Evolutionary conservation across 73 alveolate species (phyloP).

Genomic region (Paramecium pentaurelia): DNA sequence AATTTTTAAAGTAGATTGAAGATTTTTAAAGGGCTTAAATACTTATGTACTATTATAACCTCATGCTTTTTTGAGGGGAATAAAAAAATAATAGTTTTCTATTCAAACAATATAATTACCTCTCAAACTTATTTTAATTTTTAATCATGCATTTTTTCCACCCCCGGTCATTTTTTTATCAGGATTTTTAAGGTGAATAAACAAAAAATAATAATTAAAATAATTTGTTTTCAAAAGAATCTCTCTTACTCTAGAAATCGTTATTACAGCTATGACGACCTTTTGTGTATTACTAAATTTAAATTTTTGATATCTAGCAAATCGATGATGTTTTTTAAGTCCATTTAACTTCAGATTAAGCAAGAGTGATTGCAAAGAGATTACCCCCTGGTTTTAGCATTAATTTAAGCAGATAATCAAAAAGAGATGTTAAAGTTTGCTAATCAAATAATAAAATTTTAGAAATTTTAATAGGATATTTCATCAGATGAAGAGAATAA

Average conservation of each 20-base stretch:
- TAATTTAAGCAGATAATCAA: neutral
- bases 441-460: neutral
- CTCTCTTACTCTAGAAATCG: slow-evolving; percentile 2
- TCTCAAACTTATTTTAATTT: neutral
- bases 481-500: slow-evolving; percentile 34
- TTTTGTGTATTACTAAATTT: neutral
- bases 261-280: slow-evolving; percentile 19
- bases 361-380: slow-evolving; percentile 32
- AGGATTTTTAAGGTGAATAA: neutral
- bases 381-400: slow-evolving; percentile 46
- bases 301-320: slow-evolving; percentile 4
- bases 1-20: neutral
- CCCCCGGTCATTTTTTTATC: neutral
- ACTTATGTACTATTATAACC: neutral
- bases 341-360: neutral
- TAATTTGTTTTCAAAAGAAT: neutral
- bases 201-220: slow-evolving; percentile 3
- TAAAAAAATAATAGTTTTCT: neutral
- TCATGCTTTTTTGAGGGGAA: neutral
- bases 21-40: neutral
- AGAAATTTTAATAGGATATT: slow-evolving; percentile 15
- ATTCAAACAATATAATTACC: neutral
- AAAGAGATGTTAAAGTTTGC: neutral
- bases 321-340: slow-evolving; percentile 3
- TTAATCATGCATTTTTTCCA: neutral